Conservation (phyloP, 805 yeast genomes). For the Saccharomycopsis fermentans region DNA sequence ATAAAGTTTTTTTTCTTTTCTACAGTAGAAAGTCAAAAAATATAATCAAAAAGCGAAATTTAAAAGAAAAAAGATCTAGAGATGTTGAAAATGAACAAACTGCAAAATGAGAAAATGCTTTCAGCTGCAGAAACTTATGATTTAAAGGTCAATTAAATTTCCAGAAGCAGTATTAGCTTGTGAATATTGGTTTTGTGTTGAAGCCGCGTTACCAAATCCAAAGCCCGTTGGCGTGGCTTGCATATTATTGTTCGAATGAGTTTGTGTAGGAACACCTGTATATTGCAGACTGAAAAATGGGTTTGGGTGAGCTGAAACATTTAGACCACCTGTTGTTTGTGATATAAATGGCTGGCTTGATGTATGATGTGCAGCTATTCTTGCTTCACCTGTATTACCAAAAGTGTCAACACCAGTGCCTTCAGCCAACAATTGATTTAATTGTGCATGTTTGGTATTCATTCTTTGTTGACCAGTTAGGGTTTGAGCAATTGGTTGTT, state of each 20-base stretch:
- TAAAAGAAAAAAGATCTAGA: neutral
- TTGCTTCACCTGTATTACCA: constrained; percentile 73
- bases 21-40: neutral
- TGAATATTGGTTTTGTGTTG: constrained; percentile 7
- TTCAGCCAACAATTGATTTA: constrained; percentile 67
- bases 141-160: constrained; percentile 16
- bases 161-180: constrained; percentile 5
- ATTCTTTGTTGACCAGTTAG: constrained; percentile 46
- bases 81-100: neutral
- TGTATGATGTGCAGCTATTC: constrained; percentile 92
- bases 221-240: constrained; percentile 80
- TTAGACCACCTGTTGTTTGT: constrained; percentile 76
- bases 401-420: constrained; percentile 93
- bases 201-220: constrained; percentile 76
- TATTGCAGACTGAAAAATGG: constrained; percentile 53
- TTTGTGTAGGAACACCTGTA: constrained; percentile 57
- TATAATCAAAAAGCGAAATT: neutral
- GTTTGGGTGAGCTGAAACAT: constrained; percentile 37
- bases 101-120: neutral
- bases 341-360: constrained; percentile 72
- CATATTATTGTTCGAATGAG: constrained; percentile 31
- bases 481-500: constrained; percentile 33
- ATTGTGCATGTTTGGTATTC: constrained; percentile 53
- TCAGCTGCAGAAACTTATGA: neutral
- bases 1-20: neutral